Conservation (phyloP, 164 flowering plant species). For the Chimonanthus praecox region DNA sequence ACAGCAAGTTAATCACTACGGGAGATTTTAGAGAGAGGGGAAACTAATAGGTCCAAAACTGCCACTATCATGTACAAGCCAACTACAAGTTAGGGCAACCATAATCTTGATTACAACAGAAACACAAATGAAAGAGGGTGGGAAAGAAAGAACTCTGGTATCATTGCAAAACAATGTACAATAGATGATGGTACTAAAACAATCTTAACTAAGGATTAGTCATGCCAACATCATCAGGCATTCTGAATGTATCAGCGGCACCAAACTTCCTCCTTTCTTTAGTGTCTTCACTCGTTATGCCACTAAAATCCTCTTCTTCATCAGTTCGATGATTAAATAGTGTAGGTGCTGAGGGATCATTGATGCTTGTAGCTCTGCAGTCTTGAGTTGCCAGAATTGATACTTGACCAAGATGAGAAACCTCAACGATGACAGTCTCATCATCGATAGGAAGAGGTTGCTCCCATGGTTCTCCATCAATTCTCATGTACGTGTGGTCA, state of each 20-base stretch:
- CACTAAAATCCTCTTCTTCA: constrained; percentile 34
- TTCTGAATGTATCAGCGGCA: constrained; percentile 80
- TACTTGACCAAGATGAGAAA: constrained; percentile 74
- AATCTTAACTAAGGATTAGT: constrained; percentile 48
- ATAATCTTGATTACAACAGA: too few species aligned
- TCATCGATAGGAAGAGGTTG: constrained; percentile 84
- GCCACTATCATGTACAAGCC: too few species aligned
- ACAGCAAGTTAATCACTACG: too few species aligned
- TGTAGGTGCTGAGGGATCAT: constrained; percentile 34
- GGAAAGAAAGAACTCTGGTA: not conserved
- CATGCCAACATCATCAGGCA: constrained; percentile 67
- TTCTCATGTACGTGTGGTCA: constrained; percentile 78
- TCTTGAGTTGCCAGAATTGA: constrained; percentile 67
- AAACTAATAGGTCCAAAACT: too few species aligned
- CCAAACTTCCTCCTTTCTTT: constrained; percentile 79
- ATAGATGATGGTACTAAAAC: not conserved
- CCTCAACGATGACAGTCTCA: constrained; percentile 70
- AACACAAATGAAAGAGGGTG: not conserved
- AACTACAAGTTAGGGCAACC: too few species aligned
- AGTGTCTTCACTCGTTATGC: constrained; percentile 30
- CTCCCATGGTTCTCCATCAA: constrained; percentile 98
- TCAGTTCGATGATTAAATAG: constrained; percentile 20
- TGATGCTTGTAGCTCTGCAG: constrained; percentile 52
- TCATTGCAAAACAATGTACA: not conserved
- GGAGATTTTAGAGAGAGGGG: too few species aligned